Percentiles rank a stretch among this genome's conserved stretches.
Evolutionary conservation across 2,329 filamentous ascomycete species (phyloP).

Genomic region (Alternaria conjuncta): DNA sequence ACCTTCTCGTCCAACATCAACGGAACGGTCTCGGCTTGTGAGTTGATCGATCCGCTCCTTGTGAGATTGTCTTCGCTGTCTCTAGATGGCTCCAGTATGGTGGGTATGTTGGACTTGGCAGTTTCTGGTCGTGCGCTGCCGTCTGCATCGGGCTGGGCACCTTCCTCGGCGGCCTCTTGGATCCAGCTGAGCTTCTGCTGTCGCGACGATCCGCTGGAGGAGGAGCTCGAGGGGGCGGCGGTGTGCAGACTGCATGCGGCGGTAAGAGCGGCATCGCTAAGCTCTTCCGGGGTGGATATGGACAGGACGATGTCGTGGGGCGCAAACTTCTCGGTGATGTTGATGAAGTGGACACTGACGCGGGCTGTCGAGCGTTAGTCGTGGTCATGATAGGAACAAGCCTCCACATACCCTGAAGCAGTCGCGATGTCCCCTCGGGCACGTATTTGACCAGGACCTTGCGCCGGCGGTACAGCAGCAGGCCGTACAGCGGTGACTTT

Average conservation of each 20-base stretch:
- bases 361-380: constrained; percentile 66
- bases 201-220: constrained; percentile 77
- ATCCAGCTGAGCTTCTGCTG: constrained; percentile 86
- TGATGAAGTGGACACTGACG: constrained; percentile 73
- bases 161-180: constrained; percentile 87
- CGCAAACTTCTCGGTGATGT: constrained; percentile 70
- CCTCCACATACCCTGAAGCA: constrained; percentile 78
- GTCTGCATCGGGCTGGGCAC: constrained; percentile 48
- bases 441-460: constrained; percentile 93
- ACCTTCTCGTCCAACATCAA: constrained; percentile 20
- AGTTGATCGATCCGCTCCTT: constrained; percentile 14
- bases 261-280: constrained; percentile 87
- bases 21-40: constrained; percentile 25
- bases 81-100: constrained; percentile 28
- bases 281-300: constrained; percentile 74
- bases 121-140: constrained; percentile 30
- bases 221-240: constrained; percentile 83
- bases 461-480: constrained; percentile 85
- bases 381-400: neutral
- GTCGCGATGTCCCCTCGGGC: constrained; percentile 85
- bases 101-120: constrained; percentile 29
- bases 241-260: constrained; percentile 89
- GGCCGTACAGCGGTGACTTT: constrained; percentile 86
- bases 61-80: constrained; percentile 14
- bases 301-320: constrained; percentile 87